Evolutionary conservation across 164 flowering plant genomes (phyloP), one percentile per base, ranked within the genome.

Genomic region (Liriodendron chinense): DNA sequence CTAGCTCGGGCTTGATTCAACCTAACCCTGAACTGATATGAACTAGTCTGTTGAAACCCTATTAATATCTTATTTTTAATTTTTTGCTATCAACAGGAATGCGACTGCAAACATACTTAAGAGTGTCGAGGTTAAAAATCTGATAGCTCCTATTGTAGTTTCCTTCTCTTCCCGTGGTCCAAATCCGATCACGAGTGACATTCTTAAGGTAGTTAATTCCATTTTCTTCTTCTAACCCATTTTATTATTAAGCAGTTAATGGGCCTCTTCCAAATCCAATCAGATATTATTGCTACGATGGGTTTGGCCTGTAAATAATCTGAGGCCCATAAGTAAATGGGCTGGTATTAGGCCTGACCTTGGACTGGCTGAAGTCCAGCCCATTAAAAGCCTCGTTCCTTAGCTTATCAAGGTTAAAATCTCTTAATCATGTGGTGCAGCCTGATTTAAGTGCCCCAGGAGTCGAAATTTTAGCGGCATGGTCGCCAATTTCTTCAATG

Each of bases 381-480:
- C 43, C 43, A 34, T 34, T 34, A 34, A 34, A 34, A 4, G 43
- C 43, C 43, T 7, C 43, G 5, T 34, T 34, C 43, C 43, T 34
- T 34, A 34, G 43, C 43, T 34, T 4, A 34, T 34, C 43, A 34
- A 3, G 43, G 5, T 34, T 34, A 16, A 53, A 10, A 53, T 53
- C 59, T 53, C 59, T 53, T 53, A 16, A 10, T 53, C 8, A 16
- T 53, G 59, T 53, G 13, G 2, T 66, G 69, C 80, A 84, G 83
- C 86, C 84, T 28, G 86, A 84, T 71, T 26, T 81, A 5, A 81
- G 78, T 62, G 86, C 86, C n/a, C 86, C 86, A 14, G 86, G 86
- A 16, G 84, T 77, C 24, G 81, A 78, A 71, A 84, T 84, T 47
- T 75, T 84, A 10, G 86, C 84, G 0, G 80, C 86, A 20, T 84